Evolutionary conservation across 805 yeast species (phyloP), one percentile per base, ranked within the genome.

Genomic region (Metschnikowia corniflorae): DNA sequence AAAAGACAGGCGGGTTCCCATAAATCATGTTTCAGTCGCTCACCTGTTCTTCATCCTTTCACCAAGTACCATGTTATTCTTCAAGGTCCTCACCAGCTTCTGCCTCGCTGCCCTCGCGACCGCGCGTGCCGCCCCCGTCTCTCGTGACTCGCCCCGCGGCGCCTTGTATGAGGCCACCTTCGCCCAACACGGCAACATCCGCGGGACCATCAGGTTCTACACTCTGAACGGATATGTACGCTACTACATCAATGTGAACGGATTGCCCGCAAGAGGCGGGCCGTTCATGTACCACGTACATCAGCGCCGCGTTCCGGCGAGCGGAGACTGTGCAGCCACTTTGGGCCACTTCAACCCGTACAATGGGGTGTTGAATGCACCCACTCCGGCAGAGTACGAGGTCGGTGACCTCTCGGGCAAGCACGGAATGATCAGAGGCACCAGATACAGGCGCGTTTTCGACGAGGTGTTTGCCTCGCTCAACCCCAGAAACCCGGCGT

Each of bases 391-490:
- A 6, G 36, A 33, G 16, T 15, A 33, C 13, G 29, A 26, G 19
- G 36, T 33, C 15, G 36, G 36, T 8, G 36, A 33, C 21, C 36
- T 33, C 16, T 33, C 36, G 16, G 36, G 36, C 5, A 33, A 33
- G 15, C 36, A 33, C 36, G 31, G 36, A n/a, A 7, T 26, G 15
- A 26, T 33, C 16, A 16, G 25, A 15, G 30, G 31, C 16, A 20
- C 26, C 8, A 14, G 26, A 14, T 15, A 19, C 13, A 13, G 16
- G 15, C 16, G 15, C 16, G 7, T 20, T 17, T 33, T 19, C 36
- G 25, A 26, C 15, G 36, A 33, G 20, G 6, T 5, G 12, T 33
- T n/a, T 26, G 14, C 26, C 30, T 33, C 36, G 36, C 36, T 33
- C 24, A 33, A 33, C 36, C 4, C 17, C 13, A 33, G 21, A 26